Conservation (phyloP, 73 alveolate species). For the Paramecium primaurelia region DNA sequence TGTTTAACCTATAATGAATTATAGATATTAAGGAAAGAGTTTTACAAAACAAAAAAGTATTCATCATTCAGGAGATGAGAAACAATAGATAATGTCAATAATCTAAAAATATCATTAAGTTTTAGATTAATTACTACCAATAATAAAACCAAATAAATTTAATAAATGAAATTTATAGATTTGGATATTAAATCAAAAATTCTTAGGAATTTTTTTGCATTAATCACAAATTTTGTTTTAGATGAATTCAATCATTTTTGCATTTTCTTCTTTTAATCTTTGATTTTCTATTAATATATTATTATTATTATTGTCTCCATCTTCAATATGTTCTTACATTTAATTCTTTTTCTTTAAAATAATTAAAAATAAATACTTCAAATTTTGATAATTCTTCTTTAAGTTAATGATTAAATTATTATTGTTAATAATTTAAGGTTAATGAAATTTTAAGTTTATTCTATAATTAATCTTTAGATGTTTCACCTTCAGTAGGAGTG, state of each 20-base stretch:
- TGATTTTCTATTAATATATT: background rate
- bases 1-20: background rate
- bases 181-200: background rate
- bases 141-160: background rate
- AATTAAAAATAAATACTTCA: background rate
- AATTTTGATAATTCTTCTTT: background rate
- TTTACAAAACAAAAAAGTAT: background rate
- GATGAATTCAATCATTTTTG: background rate
- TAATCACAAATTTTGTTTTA: background rate
- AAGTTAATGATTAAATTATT: background rate
- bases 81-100: background rate
- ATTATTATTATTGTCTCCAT: background rate
- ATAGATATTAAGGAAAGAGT: background rate
- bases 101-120: background rate
- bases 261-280: background rate
- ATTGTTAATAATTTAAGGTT: background rate
- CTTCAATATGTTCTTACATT: background rate
- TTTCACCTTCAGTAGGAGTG: background rate
- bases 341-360: background rate
- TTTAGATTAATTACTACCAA: background rate
- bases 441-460: conserved; percentile 14
- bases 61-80: background rate
- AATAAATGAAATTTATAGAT: background rate
- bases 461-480: background rate
- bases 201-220: background rate